phyloP scores from a whole-genome alignment of 495 filamentous ascomycete genomes.

The Aspergillus wentii region DNA sequence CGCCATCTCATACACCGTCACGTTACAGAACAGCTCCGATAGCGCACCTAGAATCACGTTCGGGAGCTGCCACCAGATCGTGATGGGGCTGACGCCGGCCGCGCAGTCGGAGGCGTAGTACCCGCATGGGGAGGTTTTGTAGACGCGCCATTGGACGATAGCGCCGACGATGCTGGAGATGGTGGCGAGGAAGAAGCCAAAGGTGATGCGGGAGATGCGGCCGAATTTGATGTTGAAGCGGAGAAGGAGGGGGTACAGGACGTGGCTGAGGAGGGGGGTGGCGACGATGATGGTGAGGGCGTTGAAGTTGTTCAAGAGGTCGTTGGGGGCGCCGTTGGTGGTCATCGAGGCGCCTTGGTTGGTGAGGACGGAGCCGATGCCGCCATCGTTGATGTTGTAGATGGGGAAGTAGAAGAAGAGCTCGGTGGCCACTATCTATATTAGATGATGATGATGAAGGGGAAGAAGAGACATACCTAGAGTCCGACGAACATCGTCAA shows the following conservation, averaged over 20 bases:
- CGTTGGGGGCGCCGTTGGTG: conserved; percentile 66
- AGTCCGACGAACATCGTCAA: conserved; percentile 43
- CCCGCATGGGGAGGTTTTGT: conserved; percentile 48
- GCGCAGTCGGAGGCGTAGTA: conserved; percentile 44
- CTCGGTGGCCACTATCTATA: conserved; percentile 36
- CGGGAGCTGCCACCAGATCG: conserved; percentile 50
- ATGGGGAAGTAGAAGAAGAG: conserved; percentile 52
- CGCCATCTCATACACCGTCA: conserved; percentile 68
- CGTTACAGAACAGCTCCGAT: conserved; percentile 64
- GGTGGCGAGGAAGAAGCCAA: conserved; percentile 56
- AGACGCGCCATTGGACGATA: conserved; percentile 60
- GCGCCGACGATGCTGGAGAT: conserved; percentile 54
- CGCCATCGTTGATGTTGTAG: conserved; percentile 45
- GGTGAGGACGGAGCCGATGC: conserved; percentile 36
- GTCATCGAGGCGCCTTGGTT: conserved; percentile 58
- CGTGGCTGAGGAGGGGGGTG: conserved; percentile 57
- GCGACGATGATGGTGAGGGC: conserved; percentile 61
- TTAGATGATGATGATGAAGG: not conserved
- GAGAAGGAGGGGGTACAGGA: conserved; percentile 58
- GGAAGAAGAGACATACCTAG: conserved; percentile 15
- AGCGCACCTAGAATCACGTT: conserved; percentile 54
- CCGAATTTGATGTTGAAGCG: conserved; percentile 51
- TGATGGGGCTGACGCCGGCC: conserved; percentile 39
- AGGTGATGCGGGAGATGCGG: conserved; percentile 62
- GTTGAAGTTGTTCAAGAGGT: conserved; percentile 66